Evolutionary conservation across 179 eudicot genomes (phyloP).

Genomic region (Vitellaria paradoxa): DNA sequence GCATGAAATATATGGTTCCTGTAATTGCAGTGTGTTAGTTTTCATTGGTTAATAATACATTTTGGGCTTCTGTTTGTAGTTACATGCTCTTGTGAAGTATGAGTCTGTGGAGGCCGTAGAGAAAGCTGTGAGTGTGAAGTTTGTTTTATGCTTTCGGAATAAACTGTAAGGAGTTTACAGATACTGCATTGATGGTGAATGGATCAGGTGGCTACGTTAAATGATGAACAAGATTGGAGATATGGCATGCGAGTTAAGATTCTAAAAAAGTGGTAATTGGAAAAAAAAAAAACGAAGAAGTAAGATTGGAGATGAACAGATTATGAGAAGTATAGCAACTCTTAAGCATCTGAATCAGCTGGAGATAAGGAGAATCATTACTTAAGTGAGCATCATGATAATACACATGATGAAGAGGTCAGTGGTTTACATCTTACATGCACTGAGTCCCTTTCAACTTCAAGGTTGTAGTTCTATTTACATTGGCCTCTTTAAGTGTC

Average conservation of each 20-base stretch:
- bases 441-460: not conserved
- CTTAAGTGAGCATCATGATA: constrained; percentile 48
- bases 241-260: constrained; percentile 86
- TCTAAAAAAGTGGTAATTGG: constrained; percentile 69
- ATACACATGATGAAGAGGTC: constrained; percentile 58
- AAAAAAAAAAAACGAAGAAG: constrained; percentile 43
- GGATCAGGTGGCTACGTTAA: constrained; percentile 64
- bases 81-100: constrained; percentile 81
- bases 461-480: not conserved
- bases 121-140: constrained; percentile 69
- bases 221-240: constrained; percentile 89
- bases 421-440: constrained; percentile 8
- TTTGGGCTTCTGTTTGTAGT: constrained; percentile 35
- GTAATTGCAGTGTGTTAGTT: not conserved
- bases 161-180: not conserved
- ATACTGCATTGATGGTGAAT: constrained; percentile 4
- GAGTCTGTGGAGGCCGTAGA: constrained; percentile 88
- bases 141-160: not conserved
- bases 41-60: not conserved
- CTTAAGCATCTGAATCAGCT: constrained; percentile 36
- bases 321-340: constrained; percentile 50
- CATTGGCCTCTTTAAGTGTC: not conserved
- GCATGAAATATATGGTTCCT: not conserved
- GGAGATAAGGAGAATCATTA: constrained; percentile 42
- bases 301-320: constrained; percentile 50